These are phyloP conservation scores for Aspergillus fumigatiaffinis DNA, from an alignment of 2,329 filamentous ascomycete genomes.

Conservation along the genomic window DNA sequence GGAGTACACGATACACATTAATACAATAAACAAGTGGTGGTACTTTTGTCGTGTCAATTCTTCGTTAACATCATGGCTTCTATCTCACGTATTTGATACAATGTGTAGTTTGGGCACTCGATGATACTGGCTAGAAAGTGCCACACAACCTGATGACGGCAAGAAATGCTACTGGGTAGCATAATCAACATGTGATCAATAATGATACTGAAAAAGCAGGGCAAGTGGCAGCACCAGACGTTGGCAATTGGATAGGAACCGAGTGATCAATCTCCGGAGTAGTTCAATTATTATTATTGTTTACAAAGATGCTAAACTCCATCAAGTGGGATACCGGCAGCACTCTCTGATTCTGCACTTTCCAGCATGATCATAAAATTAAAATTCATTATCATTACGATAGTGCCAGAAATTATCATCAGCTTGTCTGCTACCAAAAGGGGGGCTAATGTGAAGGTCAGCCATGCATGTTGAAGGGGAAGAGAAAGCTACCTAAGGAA, in stretches of 20 bases:
- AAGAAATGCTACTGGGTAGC: neutral
- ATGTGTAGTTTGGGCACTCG: neutral
- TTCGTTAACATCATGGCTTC: neutral
- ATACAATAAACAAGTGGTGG: neutral
- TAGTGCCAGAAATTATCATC: neutral
- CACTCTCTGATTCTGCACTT: neutral
- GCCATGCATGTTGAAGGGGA: slow-evolving; percentile 15
- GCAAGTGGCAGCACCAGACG: neutral
- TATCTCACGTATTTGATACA: neutral
- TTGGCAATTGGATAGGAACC: neutral
- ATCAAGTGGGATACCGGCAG: neutral
- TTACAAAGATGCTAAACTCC: neutral
- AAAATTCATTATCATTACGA: neutral
- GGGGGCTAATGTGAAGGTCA: slow-evolving; percentile 11
- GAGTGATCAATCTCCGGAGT: neutral
- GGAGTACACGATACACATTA: neutral
- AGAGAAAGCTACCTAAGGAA: slow-evolving; percentile 11
- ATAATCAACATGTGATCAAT: neutral
- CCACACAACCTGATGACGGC: neutral
- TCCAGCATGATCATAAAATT: neutral
- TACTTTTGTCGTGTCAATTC: neutral
- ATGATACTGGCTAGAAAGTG: neutral
- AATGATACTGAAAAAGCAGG: neutral
- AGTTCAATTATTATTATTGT: neutral
- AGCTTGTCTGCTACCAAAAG: slow-evolving; percentile 6